These are phyloP conservation scores for Monosporascus cannonballus DNA, from an alignment of 2,329 filamentous ascomycete species.

Conservation along the genomic window DNA sequence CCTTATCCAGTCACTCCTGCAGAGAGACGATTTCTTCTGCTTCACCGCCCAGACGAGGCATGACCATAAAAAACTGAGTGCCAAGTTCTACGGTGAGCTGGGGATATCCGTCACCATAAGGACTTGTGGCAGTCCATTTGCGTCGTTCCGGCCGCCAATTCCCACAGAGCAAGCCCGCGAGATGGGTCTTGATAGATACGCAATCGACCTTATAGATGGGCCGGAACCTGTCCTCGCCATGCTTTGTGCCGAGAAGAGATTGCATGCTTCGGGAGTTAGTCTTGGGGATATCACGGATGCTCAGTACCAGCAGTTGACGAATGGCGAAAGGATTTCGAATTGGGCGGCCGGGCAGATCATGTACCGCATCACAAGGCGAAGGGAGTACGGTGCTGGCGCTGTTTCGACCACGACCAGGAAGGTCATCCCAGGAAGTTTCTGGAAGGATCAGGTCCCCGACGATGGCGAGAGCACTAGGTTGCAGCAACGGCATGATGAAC, in stretches of 20 bases:
- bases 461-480: slow-evolving; percentile 56
- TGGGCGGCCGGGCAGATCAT: slow-evolving; percentile 64
- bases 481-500: slow-evolving; percentile 43
- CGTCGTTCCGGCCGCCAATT: slow-evolving; percentile 49
- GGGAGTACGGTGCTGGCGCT: slow-evolving; percentile 73
- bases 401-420: slow-evolving; percentile 61
- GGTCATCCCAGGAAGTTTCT: slow-evolving; percentile 57
- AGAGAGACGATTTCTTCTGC: slow-evolving; percentile 48
- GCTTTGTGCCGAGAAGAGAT: slow-evolving; percentile 67
- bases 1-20: slow-evolving; percentile 46
- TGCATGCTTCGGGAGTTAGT: slow-evolving; percentile 65
- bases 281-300: slow-evolving; percentile 57
- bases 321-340: slow-evolving; percentile 49
- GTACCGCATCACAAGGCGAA: slow-evolving; percentile 63
- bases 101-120: slow-evolving; percentile 68
- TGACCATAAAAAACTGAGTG: slow-evolving; percentile 69
- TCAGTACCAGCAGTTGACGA: slow-evolving; percentile 61
- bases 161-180: slow-evolving; percentile 45
- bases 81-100: slow-evolving; percentile 57
- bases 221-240: slow-evolving; percentile 81
- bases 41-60: slow-evolving; percentile 71
- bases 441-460: slow-evolving; percentile 75
- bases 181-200: slow-evolving; percentile 72
- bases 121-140: slow-evolving; percentile 49
- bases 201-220: slow-evolving; percentile 71